These are phyloP conservation scores for Hemisphaericaspora xylofermentans DNA, from an alignment of 1,139 yeast genomes.

Conservation along the genomic window DNA sequence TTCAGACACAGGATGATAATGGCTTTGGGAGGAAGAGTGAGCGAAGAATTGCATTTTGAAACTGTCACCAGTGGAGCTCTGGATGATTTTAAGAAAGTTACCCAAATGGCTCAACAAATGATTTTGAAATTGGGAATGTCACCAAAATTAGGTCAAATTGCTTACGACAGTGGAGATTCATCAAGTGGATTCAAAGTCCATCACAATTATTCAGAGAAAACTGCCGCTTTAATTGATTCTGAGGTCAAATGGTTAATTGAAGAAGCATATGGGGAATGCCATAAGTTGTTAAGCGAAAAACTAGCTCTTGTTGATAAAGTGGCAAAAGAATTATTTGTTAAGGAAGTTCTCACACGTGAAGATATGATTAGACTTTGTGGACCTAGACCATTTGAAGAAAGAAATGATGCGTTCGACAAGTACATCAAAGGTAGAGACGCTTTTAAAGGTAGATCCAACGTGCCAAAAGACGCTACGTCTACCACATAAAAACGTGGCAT, in stretches of 20 bases:
- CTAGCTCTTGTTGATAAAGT: slow-evolving; percentile 63
- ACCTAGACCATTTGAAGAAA: slow-evolving; percentile 73
- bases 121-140: slow-evolving; percentile 78
- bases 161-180: slow-evolving; percentile 47
- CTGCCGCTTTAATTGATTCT: slow-evolving; percentile 63
- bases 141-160: slow-evolving; percentile 61
- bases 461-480: background rate
- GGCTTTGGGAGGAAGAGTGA: slow-evolving; percentile 80
- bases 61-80: slow-evolving; percentile 83
- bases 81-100: slow-evolving; percentile 78
- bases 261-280: slow-evolving; percentile 53
- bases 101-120: slow-evolving; percentile 77
- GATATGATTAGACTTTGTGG: slow-evolving; percentile 77
- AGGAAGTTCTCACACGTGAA: slow-evolving; percentile 77
- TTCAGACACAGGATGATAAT: slow-evolving; percentile 72
- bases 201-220: slow-evolving; percentile 68
- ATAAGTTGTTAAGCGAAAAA: slow-evolving; percentile 53
- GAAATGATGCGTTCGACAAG: slow-evolving; percentile 78
- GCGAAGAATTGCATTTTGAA: slow-evolving; percentile 72
- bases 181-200: slow-evolving; percentile 54
- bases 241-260: slow-evolving; percentile 66
- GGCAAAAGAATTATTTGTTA: slow-evolving; percentile 63
- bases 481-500: background rate
- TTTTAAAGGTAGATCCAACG: slow-evolving; percentile 28
- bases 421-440: slow-evolving; percentile 55